These are phyloP conservation scores for Kockiozyma suomiensis DNA, from an alignment of 805 yeast genomes.

Conservation along the genomic window DNA sequence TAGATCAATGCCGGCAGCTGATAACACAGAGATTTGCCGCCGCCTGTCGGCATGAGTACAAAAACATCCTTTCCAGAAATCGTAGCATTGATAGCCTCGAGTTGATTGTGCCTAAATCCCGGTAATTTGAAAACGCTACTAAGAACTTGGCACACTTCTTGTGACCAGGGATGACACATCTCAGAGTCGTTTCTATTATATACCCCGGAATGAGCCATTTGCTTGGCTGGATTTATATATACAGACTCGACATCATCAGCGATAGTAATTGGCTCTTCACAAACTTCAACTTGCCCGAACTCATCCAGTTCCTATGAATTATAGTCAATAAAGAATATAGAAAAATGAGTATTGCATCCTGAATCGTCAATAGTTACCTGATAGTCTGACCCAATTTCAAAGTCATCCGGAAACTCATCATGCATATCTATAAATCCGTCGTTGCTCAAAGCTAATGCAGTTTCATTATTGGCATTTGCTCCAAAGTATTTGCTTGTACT, in stretches of 20 bases:
- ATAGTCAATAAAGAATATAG: neutral
- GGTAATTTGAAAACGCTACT: conserved; percentile 61
- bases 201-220: conserved; percentile 19
- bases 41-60: conserved; percentile 98
- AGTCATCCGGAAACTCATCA: conserved; percentile 1
- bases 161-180: conserved; percentile 57
- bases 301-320: neutral
- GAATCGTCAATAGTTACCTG: neutral
- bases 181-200: conserved; percentile 14
- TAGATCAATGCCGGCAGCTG: conserved; percentile 88
- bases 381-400: conserved; percentile 16
- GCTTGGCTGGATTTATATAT: conserved; percentile 14
- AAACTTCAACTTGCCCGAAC: neutral
- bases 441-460: neutral
- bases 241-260: conserved; percentile 1
- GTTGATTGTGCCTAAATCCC: conserved; percentile 78
- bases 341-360: too few species aligned
- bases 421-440: conserved; percentile 1
- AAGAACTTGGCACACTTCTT: conserved; percentile 64
- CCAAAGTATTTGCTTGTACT: neutral
- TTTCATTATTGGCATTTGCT: neutral
- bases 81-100: conserved; percentile 80
- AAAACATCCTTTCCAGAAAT: conserved; percentile 83
- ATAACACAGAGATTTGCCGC: conserved; percentile 94
- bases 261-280: neutral